A percentile compares a stretch with the other conserved stretches of the same genome.
Conservation (phyloP, 345 rosid species). For the Euphorbia lathyris region DNA sequence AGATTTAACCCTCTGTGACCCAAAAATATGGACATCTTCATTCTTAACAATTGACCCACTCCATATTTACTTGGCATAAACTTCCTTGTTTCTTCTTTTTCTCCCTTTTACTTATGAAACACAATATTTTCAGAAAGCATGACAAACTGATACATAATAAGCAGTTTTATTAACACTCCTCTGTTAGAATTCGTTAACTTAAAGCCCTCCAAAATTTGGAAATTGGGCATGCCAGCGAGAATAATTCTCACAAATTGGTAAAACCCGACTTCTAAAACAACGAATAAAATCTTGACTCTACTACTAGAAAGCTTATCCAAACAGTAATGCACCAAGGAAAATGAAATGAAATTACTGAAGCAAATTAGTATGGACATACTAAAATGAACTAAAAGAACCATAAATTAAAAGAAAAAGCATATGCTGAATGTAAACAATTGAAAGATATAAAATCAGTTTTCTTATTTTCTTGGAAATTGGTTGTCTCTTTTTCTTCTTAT, state of each 20-base stretch:
- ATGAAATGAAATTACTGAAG: not conserved
- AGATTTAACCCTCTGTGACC: too few species aligned
- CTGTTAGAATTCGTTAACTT: not conserved
- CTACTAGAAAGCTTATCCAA: not conserved
- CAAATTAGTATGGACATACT: not conserved
- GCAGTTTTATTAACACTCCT: not conserved
- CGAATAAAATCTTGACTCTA: not conserved
- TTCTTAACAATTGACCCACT: not conserved
- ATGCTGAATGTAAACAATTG: not conserved
- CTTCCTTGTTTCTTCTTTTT: slow-evolving; percentile 1
- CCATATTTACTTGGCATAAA: not conserved
- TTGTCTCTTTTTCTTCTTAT: not conserved
- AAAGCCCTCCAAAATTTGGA: not conserved
- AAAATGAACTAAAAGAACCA: not conserved
- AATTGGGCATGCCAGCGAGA: not conserved
- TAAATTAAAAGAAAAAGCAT: not conserved
- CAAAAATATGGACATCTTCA: too few species aligned
- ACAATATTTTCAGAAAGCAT: not conserved
- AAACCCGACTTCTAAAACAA: not conserved
- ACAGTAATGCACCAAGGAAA: not conserved
- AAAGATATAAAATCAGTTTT: not conserved
- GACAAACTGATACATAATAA: not conserved
- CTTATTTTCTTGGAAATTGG: not conserved
- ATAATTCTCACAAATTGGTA: not conserved
- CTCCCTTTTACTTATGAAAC: not conserved